phyloP scores from a whole-genome alignment of 805 yeast genomes.

The Cyberlindnera petersonii region DNA sequence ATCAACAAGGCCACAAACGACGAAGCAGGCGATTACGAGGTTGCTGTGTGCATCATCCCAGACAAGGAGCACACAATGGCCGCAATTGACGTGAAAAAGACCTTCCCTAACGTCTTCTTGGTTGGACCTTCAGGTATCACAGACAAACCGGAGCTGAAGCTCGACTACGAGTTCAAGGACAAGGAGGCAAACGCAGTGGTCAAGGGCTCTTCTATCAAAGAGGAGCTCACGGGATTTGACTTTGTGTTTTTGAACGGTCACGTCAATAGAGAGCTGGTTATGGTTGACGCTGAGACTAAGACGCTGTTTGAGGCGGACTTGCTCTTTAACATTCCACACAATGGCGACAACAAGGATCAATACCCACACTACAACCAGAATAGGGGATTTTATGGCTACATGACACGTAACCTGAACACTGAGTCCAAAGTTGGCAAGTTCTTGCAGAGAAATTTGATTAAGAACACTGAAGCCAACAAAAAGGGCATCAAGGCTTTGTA shows the following conservation, averaged over 20 bases:
- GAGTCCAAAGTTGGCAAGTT: conserved; percentile 34
- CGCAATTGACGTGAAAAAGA: conserved; percentile 45
- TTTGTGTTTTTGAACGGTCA: conserved; percentile 56
- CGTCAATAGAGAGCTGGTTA: conserved; percentile 54
- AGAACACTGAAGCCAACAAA: conserved; percentile 11
- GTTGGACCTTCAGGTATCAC: conserved; percentile 45
- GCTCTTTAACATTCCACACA: conserved; percentile 51
- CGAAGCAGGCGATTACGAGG: conserved; percentile 32
- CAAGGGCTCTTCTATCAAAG: conserved; percentile 30
- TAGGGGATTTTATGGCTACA: conserved; percentile 37
- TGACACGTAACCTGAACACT: conserved; percentile 40
- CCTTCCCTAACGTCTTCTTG: conserved; percentile 47
- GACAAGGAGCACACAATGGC: conserved; percentile 66
- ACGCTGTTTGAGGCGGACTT: conserved; percentile 58
- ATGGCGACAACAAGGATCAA: conserved; percentile 50
- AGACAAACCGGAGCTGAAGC: conserved; percentile 32
- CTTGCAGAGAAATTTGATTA: conserved; percentile 28
- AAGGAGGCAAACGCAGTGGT: conserved; percentile 35
- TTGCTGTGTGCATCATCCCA: conserved; percentile 54
- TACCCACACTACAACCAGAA: conserved; percentile 40
- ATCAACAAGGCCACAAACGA: conserved; percentile 34
- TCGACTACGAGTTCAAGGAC: conserved; percentile 39
- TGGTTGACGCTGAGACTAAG: conserved; percentile 44
- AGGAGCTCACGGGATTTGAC: conserved; percentile 45
- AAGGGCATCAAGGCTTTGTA: conserved; percentile 18